Evolutionary conservation across 1,284 basidiomycete genomes (phyloP).

Genomic region (Ganoderma meredithae): DNA sequence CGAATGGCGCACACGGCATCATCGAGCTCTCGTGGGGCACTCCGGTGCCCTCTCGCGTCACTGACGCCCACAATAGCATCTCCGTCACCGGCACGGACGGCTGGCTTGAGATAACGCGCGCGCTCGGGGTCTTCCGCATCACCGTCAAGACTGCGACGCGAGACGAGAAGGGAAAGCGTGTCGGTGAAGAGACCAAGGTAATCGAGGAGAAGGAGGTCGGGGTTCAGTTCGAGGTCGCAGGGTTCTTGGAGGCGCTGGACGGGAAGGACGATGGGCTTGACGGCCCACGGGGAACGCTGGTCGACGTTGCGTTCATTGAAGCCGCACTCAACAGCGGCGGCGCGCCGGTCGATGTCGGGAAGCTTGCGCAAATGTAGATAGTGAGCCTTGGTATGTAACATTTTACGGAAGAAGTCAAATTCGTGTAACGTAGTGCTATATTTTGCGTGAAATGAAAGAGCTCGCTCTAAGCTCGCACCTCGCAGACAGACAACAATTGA

Average conservation of each 20-base stretch:
- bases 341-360: conserved; percentile 61
- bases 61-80: conserved; percentile 46
- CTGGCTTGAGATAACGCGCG: conserved; percentile 45
- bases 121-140: conserved; percentile 43
- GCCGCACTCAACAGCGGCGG: conserved; percentile 79
- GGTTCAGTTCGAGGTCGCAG: conserved; percentile 64
- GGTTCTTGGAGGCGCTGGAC: conserved; percentile 64
- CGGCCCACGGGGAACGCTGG: conserved; percentile 62
- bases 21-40: conserved; percentile 65
- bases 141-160: conserved; percentile 50
- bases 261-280: conserved; percentile 60
- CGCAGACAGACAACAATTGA: not conserved
- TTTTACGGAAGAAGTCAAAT: not conserved
- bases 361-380: conserved; percentile 40
- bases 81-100: conserved; percentile 69
- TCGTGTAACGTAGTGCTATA: not conserved
- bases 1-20: conserved; percentile 63
- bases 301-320: conserved; percentile 81
- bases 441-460: not conserved
- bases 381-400: not conserved
- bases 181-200: conserved; percentile 54
- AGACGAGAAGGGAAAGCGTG: conserved; percentile 51
- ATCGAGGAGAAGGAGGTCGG: conserved; percentile 58
- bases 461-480: not conserved
- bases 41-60: conserved; percentile 51